Evolutionary conservation across 2,329 filamentous ascomycete genomes (phyloP), one percentile per base, ranked within the genome.

Genomic region (Curvularia spicifera): DNA sequence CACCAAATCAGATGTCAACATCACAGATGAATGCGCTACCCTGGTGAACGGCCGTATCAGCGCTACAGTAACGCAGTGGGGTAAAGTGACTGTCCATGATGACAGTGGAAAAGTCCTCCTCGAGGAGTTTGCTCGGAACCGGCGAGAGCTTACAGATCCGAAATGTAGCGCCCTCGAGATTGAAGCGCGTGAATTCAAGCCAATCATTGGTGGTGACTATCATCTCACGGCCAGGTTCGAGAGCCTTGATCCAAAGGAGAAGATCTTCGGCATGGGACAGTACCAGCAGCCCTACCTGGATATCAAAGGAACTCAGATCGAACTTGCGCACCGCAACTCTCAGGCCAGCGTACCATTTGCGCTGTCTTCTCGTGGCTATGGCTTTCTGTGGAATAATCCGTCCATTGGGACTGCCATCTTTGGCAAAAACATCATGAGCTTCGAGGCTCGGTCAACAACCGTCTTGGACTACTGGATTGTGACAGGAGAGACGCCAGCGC

Each of bases 261-360:
- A 83, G 67, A 83, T 89, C n/a, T 89, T 82, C 65, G 87, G 87
- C 20, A 89, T 89, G 86, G 87, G 87, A 0, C 87, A 89, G 72
- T 89, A 89, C 59, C 87, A 89, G 66, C 86, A 89, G 63, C 83
- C 85, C 0, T 81, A 79, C 51, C 76, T 89, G n/a, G 81, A 89
- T 67, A 78, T 89, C 48, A 89, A 89, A 64, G 87, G 87, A 0
- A 69, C 78, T 0, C 86, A 89, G 56, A 71, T 89, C 1, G 87
- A 89, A 67, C 80, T 89, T 2, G 86, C 87, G 0, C 87, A 89
- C 37, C 82, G 87, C 1, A 89, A 89, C 68, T 88, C 85, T 0
- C 87, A 89, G 70, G 87, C 87, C 4, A 87, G 82, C 49, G 82
- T 89, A 0, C 87, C 87, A 0, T 89, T 89, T 70, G 81, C 83